These are phyloP conservation scores for Colletotrichum sp. DNA, from an alignment of 2,329 filamentous ascomycete species.

Conservation along the genomic window DNA sequence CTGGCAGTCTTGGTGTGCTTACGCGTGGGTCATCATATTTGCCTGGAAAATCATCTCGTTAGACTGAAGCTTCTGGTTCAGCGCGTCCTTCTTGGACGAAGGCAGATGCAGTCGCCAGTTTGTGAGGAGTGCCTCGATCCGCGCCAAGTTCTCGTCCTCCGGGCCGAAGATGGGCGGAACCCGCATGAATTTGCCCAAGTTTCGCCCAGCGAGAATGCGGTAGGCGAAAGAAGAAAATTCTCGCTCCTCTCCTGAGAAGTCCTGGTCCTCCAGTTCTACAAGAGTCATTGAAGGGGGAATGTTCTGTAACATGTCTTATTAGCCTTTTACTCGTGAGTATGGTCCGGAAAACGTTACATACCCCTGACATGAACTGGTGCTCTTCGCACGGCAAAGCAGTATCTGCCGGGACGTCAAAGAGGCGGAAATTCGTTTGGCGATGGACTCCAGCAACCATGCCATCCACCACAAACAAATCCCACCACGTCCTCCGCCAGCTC, in stretches of 20 bases:
- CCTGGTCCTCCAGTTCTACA: conserved; percentile 74
- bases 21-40: conserved; percentile 74
- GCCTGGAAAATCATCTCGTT: conserved; percentile 95
- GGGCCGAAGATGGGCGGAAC: conserved; percentile 55
- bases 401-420: conserved; percentile 69
- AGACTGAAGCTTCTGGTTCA: conserved; percentile 71
- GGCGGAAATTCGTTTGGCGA: conserved; percentile 70
- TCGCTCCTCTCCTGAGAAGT: conserved; percentile 73
- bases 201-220: conserved; percentile 79
- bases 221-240: conserved; percentile 86
- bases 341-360: conserved; percentile 37
- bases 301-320: conserved; percentile 40
- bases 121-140: conserved; percentile 57
- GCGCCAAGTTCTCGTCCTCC: conserved; percentile 55
- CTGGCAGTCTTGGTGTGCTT: conserved; percentile 26
- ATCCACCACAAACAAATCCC: conserved; percentile 82
- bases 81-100: conserved; percentile 68
- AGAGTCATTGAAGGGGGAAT: conserved; percentile 66
- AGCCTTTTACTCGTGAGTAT: neutral
- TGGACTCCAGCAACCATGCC: conserved; percentile 85
- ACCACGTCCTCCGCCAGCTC: conserved; percentile 89
- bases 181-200: conserved; percentile 76
- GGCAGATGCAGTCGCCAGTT: conserved; percentile 86
- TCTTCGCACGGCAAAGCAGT: conserved; percentile 85
- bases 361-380: conserved; percentile 66